These are phyloP conservation scores for Cymbopogon citratus DNA, from an alignment of 176 grass and related monocot species.

Conservation along the genomic window DNA sequence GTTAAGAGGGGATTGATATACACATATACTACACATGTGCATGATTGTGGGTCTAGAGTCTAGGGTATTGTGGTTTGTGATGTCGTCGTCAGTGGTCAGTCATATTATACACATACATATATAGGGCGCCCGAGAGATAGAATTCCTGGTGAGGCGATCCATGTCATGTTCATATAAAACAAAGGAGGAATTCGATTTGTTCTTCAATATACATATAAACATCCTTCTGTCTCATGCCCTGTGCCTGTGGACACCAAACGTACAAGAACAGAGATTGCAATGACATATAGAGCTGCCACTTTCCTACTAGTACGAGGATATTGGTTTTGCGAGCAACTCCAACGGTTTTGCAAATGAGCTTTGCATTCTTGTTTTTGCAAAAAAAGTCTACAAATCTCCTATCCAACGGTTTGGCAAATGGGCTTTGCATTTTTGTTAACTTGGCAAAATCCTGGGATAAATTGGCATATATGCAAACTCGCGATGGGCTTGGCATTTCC, in stretches of 20 bases:
- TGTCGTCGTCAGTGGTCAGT: neutral
- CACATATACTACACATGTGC: neutral
- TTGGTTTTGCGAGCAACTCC: neutral
- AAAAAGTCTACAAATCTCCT: no score
- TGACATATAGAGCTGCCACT: no score
- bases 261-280: neutral
- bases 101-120: neutral
- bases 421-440: no score
- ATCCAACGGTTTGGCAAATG: no score
- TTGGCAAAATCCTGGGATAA: no score
- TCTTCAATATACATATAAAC: constrained; percentile 17
- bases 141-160: constrained; percentile 44
- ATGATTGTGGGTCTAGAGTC: constrained; percentile 15
- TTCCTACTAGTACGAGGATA: neutral
- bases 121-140: constrained; percentile 33
- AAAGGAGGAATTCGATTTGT: constrained; percentile 31
- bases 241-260: neutral
- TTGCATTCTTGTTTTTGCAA: no score
- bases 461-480: no score
- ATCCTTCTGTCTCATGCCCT: neutral
- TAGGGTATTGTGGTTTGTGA: constrained; percentile 21
- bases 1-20: neutral
- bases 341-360: no score
- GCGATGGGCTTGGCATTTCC: no score
- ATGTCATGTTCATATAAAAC: constrained; percentile 24